Conservation (phyloP, 2,329 filamentous ascomycete genomes). For the Colletotrichum eleusines region DNA sequence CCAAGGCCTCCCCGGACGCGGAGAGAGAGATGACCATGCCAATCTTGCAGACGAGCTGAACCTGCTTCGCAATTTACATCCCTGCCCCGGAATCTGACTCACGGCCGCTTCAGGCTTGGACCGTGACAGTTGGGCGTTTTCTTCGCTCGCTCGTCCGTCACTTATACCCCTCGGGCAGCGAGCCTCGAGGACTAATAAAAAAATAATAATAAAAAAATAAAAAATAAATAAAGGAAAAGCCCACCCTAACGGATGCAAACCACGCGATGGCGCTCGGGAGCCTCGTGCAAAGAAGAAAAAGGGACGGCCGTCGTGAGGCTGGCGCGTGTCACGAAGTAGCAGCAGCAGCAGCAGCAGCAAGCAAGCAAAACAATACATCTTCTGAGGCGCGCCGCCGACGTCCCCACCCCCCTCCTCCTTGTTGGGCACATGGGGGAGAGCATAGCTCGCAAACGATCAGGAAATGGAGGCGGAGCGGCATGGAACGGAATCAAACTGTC, state of each 20-base stretch:
- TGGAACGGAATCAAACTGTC: neutral
- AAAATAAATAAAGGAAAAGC: neutral
- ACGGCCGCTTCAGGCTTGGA: slow-evolving; percentile 25
- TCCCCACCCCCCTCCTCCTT: too few relatives aligned
- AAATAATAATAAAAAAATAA: too few relatives aligned
- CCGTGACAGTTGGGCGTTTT: slow-evolving; percentile 28
- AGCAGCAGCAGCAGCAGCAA: neutral
- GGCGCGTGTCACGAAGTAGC: neutral
- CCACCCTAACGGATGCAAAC: neutral
- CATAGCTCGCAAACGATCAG: neutral
- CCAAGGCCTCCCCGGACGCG: too few relatives aligned
- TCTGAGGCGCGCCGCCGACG: slow-evolving; percentile 11
- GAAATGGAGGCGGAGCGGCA: slow-evolving; percentile 2
- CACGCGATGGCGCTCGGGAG: neutral
- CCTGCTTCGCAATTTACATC: neutral
- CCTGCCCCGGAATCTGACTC: neutral
- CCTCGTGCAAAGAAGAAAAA: too few relatives aligned
- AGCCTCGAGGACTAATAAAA: slow-evolving; percentile 10
- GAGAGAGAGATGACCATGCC: neutral
- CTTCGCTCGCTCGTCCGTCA: neutral
- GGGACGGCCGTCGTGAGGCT: slow-evolving; percentile 13
- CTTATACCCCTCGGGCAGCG: neutral
- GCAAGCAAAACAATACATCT: neutral
- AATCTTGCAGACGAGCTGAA: slow-evolving; percentile 37
- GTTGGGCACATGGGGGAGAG: slow-evolving; percentile 1